Conservation (phyloP, 2,329 filamentous ascomycete species). For the Immersiporthe knoxdaviesiana region DNA sequence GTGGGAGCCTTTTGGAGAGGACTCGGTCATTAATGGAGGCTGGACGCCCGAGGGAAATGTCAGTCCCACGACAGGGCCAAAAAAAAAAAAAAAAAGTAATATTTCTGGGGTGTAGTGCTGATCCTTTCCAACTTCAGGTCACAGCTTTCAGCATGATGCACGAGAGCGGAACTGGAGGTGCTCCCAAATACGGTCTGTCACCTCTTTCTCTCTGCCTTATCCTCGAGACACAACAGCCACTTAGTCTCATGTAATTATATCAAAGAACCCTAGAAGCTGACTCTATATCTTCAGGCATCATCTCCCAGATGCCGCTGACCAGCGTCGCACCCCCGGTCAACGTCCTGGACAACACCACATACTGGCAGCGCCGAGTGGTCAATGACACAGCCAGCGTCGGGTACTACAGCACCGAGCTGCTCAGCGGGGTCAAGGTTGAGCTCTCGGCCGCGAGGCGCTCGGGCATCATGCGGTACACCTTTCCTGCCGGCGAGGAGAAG, state of each 20-base stretch:
- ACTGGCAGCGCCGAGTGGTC: constrained; percentile 47
- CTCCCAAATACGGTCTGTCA: constrained; percentile 56
- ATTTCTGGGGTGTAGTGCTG: no score
- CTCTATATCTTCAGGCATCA: constrained; percentile 36
- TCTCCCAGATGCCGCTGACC: constrained; percentile 52
- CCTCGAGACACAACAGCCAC: not conserved
- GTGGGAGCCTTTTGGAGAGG: constrained; percentile 34
- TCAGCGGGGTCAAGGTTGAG: constrained; percentile 53
- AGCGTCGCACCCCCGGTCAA: constrained; percentile 45
- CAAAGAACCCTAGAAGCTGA: not conserved
- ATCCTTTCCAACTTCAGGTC: not conserved
- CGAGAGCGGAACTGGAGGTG: constrained; percentile 60
- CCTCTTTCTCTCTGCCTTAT: no score
- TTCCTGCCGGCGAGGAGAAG: constrained; percentile 45
- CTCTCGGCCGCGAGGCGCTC: constrained; percentile 53
- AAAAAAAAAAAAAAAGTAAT: no score
- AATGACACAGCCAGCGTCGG: constrained; percentile 53
- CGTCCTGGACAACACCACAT: constrained; percentile 52
- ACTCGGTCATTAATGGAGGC: constrained; percentile 39
- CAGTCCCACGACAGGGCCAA: no score
- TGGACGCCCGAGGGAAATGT: constrained; percentile 48
- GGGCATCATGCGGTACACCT: constrained; percentile 57
- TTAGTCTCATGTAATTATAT: not conserved
- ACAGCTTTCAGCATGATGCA: constrained; percentile 58
- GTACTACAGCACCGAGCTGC: constrained; percentile 55